Base-by-base conservation (phyloP, 495 filamentous ascomycete genomes). In the Pyrenula massariospora region DNA sequence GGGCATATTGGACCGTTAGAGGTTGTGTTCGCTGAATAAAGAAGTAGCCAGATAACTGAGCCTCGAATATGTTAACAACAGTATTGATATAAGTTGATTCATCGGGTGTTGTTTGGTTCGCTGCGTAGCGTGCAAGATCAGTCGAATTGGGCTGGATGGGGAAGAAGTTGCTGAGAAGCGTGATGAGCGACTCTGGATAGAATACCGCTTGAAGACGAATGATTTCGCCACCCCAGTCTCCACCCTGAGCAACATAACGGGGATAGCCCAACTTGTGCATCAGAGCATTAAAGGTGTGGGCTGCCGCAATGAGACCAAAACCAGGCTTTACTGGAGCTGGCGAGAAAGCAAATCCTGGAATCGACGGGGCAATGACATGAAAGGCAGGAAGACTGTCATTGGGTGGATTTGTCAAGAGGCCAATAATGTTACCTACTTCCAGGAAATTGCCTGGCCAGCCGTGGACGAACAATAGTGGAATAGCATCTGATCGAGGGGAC, bases 371-470 rank as follows among this genome's bases (percentile, higher is more conserved):
- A 47, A 70, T 58, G 15, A 69, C 59, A 55, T 69, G 63, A 24
- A 70, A 71, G 23, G 57, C 25, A 12, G 54, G 25, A 57, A 24
- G 47, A 20, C 56, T 57, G 31, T 58, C 57, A 3, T 55, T 49
- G 12, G 65, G 49, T 12, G 58, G 57, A n/a, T 58, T 49, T 8
- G 55, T 59, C 20, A 65, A 58, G 15, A 50, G 54, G 22, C 50
- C 3, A 49, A 68, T 58, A 50, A 69, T 48, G n/a, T 61, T 62
- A n/a, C 50, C 54, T 12, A 67, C 66, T 55, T 73, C 69, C 15
- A 63, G 58, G 53, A 72, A 72, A 22, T 67, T 69, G 12, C 71
- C 69, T 1, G 70, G 70, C 70, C 72, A 73, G 20, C 70, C 66
- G 55, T 71, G 66, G 42, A 70, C 49, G 42, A 73, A 59, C 21